phyloP scores from a whole-genome alignment of 257 asterid genomes.

The Agastache rugosa region DNA sequence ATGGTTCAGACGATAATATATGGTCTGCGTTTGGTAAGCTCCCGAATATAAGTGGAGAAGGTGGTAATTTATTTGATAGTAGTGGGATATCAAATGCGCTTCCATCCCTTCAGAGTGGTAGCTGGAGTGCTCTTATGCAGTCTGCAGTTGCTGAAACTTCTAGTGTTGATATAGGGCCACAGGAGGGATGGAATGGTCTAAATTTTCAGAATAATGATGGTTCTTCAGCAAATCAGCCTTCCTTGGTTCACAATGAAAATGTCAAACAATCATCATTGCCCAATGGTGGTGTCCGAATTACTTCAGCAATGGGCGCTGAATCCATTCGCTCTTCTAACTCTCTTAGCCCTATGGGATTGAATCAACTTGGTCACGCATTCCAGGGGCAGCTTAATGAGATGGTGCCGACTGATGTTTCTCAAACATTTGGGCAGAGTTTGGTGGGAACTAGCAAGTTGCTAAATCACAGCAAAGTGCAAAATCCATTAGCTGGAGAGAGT shows the following conservation, averaged over 20 bases:
- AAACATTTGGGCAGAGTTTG: slow-evolving; percentile 46
- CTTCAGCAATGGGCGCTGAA: slow-evolving; percentile 51
- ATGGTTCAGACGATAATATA: slow-evolving; percentile 84
- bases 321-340: slow-evolving; percentile 39
- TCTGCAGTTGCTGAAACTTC: slow-evolving; percentile 96
- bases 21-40: slow-evolving; percentile 80
- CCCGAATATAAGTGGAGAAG: slow-evolving; percentile 58
- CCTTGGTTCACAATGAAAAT: slow-evolving; percentile 43
- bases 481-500: background rate
- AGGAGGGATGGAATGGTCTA: slow-evolving; percentile 77
- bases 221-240: slow-evolving; percentile 48
- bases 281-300: slow-evolving; percentile 39
- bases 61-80: slow-evolving; percentile 56
- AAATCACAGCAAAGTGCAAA: slow-evolving; percentile 9
- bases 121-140: slow-evolving; percentile 99
- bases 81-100: slow-evolving; percentile 52
- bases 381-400: slow-evolving; percentile 48
- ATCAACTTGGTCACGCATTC: slow-evolving; percentile 53
- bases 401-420: slow-evolving; percentile 47
- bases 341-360: slow-evolving; percentile 48
- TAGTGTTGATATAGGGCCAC: slow-evolving; percentile 58
- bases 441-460: slow-evolving; percentile 49
- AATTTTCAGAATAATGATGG: slow-evolving; percentile 49
- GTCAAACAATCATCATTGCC: slow-evolving; percentile 49
- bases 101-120: slow-evolving; percentile 77